Conservation (phyloP, 495 filamentous ascomycete genomes). For the Penicillium subrubescens region DNA sequence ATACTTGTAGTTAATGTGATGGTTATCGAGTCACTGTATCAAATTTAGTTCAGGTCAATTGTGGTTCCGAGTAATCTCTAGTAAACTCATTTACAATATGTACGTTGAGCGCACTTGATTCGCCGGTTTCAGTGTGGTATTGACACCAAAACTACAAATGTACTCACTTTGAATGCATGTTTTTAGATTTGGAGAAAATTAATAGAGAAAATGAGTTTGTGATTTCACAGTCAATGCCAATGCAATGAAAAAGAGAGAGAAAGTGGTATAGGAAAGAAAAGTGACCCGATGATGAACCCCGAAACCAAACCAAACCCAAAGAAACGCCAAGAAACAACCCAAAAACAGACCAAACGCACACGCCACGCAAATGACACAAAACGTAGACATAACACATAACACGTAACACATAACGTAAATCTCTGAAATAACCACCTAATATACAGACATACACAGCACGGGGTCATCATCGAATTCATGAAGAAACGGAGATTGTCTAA, state of each 20-base stretch:
- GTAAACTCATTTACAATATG: background rate
- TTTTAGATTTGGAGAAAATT: background rate
- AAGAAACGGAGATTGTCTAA: slow-evolving; percentile 47
- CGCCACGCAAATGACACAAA: slow-evolving; percentile 19
- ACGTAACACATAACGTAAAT: slow-evolving; percentile 33
- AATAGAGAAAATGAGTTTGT: background rate
- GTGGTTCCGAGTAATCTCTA: background rate
- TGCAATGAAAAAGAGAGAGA: background rate
- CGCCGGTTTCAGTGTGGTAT: background rate
- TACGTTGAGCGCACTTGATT: background rate
- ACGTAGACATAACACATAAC: slow-evolving; percentile 28
- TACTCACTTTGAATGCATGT: background rate
- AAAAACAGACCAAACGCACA: slow-evolving; percentile 24
- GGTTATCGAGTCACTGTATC: background rate
- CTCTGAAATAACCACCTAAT: slow-evolving; percentile 29
- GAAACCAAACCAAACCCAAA: slow-evolving; percentile 7
- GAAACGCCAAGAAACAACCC: slow-evolving; percentile 20
- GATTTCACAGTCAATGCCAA: background rate
- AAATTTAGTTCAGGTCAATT: background rate
- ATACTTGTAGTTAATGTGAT: background rate
- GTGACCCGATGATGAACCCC: slow-evolving; percentile 8
- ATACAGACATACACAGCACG: slow-evolving; percentile 41
- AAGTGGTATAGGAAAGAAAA: slow-evolving; percentile 4
- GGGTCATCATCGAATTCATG: slow-evolving; percentile 40
- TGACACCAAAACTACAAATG: background rate